Percentiles rank a stretch among this genome's conserved stretches.
Evolutionary conservation across 2,329 filamentous ascomycete genomes (phyloP).

Genomic region (Stenocarpella maydis): DNA sequence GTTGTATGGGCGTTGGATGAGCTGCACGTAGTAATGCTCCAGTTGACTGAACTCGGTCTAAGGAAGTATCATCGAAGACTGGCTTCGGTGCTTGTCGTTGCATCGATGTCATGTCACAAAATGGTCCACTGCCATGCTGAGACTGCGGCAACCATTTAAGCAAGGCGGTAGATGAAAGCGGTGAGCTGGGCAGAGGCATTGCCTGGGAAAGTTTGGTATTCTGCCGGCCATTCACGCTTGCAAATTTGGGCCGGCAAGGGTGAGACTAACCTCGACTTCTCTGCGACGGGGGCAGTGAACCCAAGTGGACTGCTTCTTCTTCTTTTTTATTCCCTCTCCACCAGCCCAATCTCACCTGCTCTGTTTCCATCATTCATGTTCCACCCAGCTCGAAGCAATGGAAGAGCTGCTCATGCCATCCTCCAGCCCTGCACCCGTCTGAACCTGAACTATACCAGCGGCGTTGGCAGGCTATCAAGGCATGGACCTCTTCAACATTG

Average conservation of each 20-base stretch:
- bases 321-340: background rate
- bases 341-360: background rate
- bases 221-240: background rate
- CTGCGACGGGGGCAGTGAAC: background rate
- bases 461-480: background rate
- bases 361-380: conserved; percentile 30
- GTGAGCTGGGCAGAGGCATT: background rate
- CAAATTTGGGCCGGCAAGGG: background rate
- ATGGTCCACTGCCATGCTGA: too few species aligned
- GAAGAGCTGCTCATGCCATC: conserved; percentile 24
- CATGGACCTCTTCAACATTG: background rate
- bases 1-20: too few species aligned
- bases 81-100: too few species aligned
- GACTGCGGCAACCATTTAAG: background rate
- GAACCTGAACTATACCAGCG: background rate
- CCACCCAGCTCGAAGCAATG: conserved; percentile 26
- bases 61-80: too few species aligned
- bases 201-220: background rate
- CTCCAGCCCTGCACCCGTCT: conserved; percentile 23
- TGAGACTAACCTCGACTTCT: background rate
- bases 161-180: background rate
- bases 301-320: too few species aligned
- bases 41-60: too few species aligned
- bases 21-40: too few species aligned
- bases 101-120: too few species aligned